These are phyloP conservation scores for Secale cereale DNA, from an alignment of 176 grass and related monocot species.

Conservation along the genomic window DNA sequence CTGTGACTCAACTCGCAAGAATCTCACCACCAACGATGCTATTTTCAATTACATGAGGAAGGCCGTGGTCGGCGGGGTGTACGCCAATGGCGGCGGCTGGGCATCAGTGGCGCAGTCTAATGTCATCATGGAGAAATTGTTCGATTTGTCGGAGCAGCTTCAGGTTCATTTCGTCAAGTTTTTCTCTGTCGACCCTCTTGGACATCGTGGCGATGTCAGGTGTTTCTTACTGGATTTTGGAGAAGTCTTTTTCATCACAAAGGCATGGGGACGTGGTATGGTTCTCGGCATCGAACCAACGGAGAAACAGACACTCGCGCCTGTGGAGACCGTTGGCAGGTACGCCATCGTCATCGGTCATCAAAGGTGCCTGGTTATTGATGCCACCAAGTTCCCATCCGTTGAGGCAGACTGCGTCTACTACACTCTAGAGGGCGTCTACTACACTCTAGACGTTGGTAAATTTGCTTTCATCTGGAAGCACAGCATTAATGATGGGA, in stretches of 20 bases:
- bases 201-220: neutral
- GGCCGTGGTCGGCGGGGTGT: neutral
- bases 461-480: neutral
- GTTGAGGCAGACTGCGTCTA: neutral
- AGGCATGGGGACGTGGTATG: neutral
- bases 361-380: neutral
- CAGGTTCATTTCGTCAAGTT: neutral
- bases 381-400: neutral
- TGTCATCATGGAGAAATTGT: too few relatives aligned
- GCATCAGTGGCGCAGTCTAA: neutral
- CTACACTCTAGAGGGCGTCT: neutral
- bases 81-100: neutral
- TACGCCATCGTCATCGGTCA: neutral
- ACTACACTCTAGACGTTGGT: neutral
- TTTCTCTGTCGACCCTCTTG: neutral
- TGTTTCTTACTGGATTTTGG: neutral
- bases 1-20: neutral
- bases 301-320: neutral
- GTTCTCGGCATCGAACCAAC: neutral
- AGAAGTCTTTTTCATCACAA: neutral
- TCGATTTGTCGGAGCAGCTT: neutral
- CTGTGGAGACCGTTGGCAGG: neutral
- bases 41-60: neutral
- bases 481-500: neutral
- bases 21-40: fast-evolving